phyloP scores from a whole-genome alignment of 208 protist genomes.

The Angomonas deanei region DNA sequence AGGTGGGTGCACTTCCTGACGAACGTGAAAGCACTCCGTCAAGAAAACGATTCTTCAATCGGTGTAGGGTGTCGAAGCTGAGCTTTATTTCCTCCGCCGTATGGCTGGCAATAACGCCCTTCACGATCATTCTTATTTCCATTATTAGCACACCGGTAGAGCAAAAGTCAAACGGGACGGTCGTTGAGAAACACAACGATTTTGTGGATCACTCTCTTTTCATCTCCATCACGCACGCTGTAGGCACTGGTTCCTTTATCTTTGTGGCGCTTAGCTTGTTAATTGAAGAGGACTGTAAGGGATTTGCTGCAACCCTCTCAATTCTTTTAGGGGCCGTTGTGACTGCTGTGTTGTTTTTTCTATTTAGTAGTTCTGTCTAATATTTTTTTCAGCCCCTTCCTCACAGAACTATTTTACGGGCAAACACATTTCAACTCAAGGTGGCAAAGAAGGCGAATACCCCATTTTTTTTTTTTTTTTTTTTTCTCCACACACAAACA shows the following conservation, averaged over 20 bases:
- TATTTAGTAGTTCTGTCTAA: neutral
- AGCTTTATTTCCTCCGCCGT: slow-evolving; percentile 10
- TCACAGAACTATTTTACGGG: too few species aligned
- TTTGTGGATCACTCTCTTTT: neutral
- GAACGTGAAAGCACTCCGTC: neutral
- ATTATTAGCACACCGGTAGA: too few species aligned
- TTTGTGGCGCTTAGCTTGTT: slow-evolving; percentile 48
- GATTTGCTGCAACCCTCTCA: slow-evolving; percentile 13
- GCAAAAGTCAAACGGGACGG: too few species aligned
- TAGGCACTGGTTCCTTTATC: slow-evolving; percentile 69
- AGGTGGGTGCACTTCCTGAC: too few species aligned
- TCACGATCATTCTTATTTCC: too few species aligned
- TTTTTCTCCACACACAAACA: too few species aligned
- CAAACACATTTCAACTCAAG: too few species aligned
- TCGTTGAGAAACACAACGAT: too few species aligned
- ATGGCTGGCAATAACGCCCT: slow-evolving; percentile 47
- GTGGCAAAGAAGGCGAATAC: too few species aligned
- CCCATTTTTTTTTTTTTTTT: too few species aligned
- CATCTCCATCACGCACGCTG: slow-evolving; percentile 18
- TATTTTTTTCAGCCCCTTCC: too few species aligned
- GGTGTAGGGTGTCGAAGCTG: neutral
- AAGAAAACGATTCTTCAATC: too few species aligned
- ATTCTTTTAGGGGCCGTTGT: slow-evolving; percentile 35
- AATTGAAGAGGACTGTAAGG: slow-evolving; percentile 41
- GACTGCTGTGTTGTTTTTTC: slow-evolving; percentile 19